phyloP scores from a whole-genome alignment of 257 asterid genomes.

The Oldenlandia corymbosa region DNA sequence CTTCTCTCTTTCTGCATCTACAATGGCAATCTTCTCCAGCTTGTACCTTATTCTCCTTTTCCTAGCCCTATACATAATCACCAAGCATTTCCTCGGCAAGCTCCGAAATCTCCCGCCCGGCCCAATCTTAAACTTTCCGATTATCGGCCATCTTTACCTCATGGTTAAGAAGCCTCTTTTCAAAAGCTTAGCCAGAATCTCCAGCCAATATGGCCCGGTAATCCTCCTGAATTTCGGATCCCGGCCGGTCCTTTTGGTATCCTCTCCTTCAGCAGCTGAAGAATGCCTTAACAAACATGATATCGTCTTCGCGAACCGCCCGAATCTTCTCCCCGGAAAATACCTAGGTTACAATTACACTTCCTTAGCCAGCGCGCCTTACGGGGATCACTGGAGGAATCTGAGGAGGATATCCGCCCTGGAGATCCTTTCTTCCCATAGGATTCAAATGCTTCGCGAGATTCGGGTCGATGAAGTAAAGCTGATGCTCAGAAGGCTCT shows the following conservation, averaged over 20 bases:
- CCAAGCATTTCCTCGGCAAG: slow-evolving; percentile 31
- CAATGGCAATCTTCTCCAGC: slow-evolving; percentile 22
- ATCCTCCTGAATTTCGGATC: slow-evolving; percentile 53
- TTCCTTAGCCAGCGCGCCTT: slow-evolving; percentile 38
- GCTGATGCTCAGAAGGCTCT: slow-evolving; percentile 27
- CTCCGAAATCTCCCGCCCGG: slow-evolving; percentile 45
- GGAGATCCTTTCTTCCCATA: too few species aligned
- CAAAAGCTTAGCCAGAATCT: slow-evolving; percentile 41
- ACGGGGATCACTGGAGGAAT: slow-evolving; percentile 63
- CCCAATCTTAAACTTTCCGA: slow-evolving; percentile 45
- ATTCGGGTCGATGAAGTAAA: slow-evolving; percentile 35
- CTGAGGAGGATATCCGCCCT: slow-evolving; percentile 36
- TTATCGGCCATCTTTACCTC: slow-evolving; percentile 64
- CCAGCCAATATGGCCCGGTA: slow-evolving; percentile 46
- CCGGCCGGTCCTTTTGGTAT: slow-evolving; percentile 57
- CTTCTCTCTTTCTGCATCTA: too few species aligned
- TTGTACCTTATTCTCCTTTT: slow-evolving; percentile 27
- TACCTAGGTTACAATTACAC: slow-evolving; percentile 48
- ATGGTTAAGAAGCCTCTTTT: slow-evolving; percentile 50
- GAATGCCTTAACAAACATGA: slow-evolving; percentile 55
- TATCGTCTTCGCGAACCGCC: slow-evolving; percentile 56
- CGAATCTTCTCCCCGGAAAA: slow-evolving; percentile 39
- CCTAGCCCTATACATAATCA: slow-evolving; percentile 32
- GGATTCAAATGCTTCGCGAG: too few species aligned
- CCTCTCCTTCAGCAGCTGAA: slow-evolving; percentile 60